Evolutionary conservation across 305 asterid genomes (phyloP), one percentile per base, ranked within the genome.

Genomic region (Fraxinus sp.): DNA sequence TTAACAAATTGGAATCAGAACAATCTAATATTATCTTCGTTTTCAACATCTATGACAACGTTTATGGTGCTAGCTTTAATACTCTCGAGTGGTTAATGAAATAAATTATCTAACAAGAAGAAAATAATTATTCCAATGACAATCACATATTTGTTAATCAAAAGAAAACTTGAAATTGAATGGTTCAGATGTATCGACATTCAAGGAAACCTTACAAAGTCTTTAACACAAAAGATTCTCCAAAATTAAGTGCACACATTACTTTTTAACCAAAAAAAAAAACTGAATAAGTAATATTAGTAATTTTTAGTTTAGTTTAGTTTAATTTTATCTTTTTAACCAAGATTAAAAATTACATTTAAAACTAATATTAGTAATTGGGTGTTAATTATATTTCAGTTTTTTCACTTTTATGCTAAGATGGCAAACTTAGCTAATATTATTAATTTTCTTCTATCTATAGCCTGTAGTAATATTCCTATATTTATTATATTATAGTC

Each of bases 391-490:
- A 1, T 26, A 66, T 28, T 59, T 57, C 28, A 18, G 2, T 57
- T 10, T 26, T 26, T 66, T 28, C 16, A 26, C 74, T 10, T 66
- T 66, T 28, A 66, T 66, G 37, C n/a, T 10, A 66, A 66, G 74
- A 11, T 66, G 74, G 37, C 74, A 66, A 66, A 28, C 36, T 73
- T 32, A 73, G 24, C 14, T 72, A 80, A 33, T 9, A 3, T 26
- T 32, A 14, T 49, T 73, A 16, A 39, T 55, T 28, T 64, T 73
- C 64, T 80, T 79, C 82, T 55, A 66, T 33, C 44, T 79, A 52
- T 24, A 66, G n/a, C 39, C 18, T 41, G 49, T 3, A 10, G 36
- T 7, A 11, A 66, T 66, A 70, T 68, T 64, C 77, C 75, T 28
- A 74, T 4, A 83, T 33, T 22, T 71, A 4, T n/a, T 7, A 10